phyloP scores from a whole-genome alignment of 495 filamentous ascomycete species.

The Lindgomyces ingoldianus region DNA sequence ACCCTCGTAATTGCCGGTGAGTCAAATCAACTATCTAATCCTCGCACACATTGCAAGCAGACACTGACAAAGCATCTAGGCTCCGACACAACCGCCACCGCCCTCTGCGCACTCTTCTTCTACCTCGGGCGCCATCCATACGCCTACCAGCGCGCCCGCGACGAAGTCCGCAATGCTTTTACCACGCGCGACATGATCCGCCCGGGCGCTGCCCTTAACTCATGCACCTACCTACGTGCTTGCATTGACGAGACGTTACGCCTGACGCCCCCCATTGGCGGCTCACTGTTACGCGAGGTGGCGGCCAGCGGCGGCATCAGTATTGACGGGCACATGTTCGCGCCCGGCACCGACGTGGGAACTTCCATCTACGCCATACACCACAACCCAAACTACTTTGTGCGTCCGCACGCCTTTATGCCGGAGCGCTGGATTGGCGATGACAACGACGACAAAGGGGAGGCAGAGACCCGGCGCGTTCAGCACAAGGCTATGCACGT shows the following conservation, averaged over 20 bases:
- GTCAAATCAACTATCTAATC: too few relatives aligned
- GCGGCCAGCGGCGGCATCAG: background rate
- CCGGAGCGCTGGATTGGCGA: too few relatives aligned
- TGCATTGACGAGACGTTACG: conserved; percentile 10
- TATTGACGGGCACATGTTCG: background rate
- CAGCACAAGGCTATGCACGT: too few relatives aligned
- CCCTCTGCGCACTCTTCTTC: background rate
- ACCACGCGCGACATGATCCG: background rate
- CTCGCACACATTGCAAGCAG: too few relatives aligned
- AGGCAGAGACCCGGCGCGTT: too few relatives aligned
- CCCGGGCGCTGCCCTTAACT: background rate
- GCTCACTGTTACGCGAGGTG: background rate
- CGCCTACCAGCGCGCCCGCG: background rate
- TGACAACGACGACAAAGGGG: too few relatives aligned
- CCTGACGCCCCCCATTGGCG: background rate
- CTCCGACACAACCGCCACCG: background rate
- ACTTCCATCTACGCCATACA: too few relatives aligned
- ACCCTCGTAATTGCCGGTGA: too few relatives aligned
- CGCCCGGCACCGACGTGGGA: conserved; percentile 5
- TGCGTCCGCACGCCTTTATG: too few relatives aligned
- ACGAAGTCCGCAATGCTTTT: background rate
- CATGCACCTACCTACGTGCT: background rate
- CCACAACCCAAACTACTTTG: too few relatives aligned
- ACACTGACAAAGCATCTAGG: too few relatives aligned
- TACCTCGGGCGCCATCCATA: background rate